These are phyloP conservation scores for Enteropsectra breve DNA, from an alignment of 371 early-diverging fungal species.

Conservation along the genomic window DNA sequence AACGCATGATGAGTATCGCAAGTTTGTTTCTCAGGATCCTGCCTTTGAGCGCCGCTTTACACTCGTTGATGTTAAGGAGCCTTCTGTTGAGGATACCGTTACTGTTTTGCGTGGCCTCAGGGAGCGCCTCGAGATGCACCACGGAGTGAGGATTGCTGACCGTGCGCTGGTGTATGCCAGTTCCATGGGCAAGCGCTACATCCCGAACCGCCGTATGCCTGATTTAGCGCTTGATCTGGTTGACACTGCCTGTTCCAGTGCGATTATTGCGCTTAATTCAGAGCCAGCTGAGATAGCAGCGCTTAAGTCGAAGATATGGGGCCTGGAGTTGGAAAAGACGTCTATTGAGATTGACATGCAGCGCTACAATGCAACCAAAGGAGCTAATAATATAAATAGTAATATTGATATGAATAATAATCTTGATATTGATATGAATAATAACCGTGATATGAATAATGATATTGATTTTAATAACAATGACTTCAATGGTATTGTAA, in stretches of 20 bases:
- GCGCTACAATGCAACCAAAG: conserved; percentile 18
- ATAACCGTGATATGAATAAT: too few relatives aligned
- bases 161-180: conserved; percentile 71
- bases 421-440: too few relatives aligned
- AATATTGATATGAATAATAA: neutral
- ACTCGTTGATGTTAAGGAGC: conserved; percentile 69
- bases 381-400: neutral
- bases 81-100: conserved; percentile 71
- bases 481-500: neutral
- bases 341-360: conserved; percentile 51
- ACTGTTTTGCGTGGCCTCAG: conserved; percentile 73
- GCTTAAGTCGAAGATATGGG: conserved; percentile 61
- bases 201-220: conserved; percentile 70
- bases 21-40: conserved; percentile 72
- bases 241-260: conserved; percentile 73
- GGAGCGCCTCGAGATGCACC: conserved; percentile 72
- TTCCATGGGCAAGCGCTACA: conserved; percentile 68
- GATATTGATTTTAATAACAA: too few relatives aligned
- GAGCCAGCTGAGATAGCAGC: conserved; percentile 69
- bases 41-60: conserved; percentile 76
- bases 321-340: conserved; percentile 56
- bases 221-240: conserved; percentile 79
- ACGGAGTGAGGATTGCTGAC: conserved; percentile 73
- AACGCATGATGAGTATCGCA: conserved; percentile 72
- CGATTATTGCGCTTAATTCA: conserved; percentile 69